Evolutionary conservation across 129 eudicot genomes (phyloP).

Genomic region (Heracleum sosnowskyi): DNA sequence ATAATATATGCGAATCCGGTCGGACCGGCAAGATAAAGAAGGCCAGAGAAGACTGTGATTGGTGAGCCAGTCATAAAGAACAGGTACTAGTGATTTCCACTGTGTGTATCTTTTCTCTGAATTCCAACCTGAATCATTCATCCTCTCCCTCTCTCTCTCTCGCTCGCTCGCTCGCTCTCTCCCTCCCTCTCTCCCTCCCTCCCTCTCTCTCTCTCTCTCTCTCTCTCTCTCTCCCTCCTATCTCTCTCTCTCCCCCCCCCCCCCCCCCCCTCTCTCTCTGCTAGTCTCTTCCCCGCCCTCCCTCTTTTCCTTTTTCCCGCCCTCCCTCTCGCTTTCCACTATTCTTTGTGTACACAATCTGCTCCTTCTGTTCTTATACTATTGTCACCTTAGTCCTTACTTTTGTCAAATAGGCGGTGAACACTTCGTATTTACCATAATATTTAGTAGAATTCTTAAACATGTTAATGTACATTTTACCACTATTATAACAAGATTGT

Average conservation of each 20-base stretch:
- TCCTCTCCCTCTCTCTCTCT: background rate
- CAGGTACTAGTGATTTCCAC: conserved; percentile 81
- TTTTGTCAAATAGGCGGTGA: too few relatives aligned
- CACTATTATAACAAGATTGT: too few relatives aligned
- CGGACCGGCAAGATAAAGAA: conserved; percentile 81
- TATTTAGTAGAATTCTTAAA: too few relatives aligned
- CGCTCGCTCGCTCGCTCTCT: background rate
- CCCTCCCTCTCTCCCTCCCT: background rate
- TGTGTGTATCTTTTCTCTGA: conserved; percentile 58
- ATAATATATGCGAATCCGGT: background rate
- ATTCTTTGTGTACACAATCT: too few relatives aligned
- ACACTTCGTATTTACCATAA: too few relatives aligned
- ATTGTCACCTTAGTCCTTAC: too few relatives aligned
- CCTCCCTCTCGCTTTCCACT: background rate
- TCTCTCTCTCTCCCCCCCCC: too few relatives aligned
- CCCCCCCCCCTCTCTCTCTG: background rate
- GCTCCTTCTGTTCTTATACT: too few relatives aligned
- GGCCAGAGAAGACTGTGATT: conserved; percentile 96
- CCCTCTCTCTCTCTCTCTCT: too few relatives aligned
- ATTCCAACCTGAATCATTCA: background rate
- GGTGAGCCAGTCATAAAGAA: conserved; percentile 87
- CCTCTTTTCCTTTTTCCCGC: too few relatives aligned
- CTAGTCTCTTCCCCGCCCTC: too few relatives aligned
- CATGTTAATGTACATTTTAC: too few relatives aligned
- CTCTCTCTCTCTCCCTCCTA: background rate